Percentiles rank a stretch among this genome's conserved stretches.
Evolutionary conservation across 1,284 basidiomycete genomes (phyloP).

Genomic region (Heliocybe sulcata): DNA sequence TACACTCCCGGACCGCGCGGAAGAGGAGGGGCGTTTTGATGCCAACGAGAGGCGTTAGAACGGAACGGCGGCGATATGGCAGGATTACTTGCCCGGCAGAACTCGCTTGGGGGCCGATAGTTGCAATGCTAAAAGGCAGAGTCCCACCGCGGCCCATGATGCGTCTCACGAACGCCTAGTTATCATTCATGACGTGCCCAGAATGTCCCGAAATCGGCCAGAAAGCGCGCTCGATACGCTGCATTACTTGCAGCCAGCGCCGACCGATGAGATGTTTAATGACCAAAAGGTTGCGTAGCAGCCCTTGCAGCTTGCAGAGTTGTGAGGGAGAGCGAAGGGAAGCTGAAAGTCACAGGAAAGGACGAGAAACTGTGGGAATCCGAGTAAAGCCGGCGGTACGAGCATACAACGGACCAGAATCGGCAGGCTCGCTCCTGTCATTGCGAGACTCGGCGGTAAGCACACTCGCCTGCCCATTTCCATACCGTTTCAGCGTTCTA

Average conservation of each 20-base stretch:
- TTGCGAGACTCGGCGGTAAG: neutral
- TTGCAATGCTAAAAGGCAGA: neutral
- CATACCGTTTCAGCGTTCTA: neutral
- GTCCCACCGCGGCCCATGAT: neutral
- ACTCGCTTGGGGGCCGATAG: neutral
- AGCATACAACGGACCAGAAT: neutral
- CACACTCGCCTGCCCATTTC: conserved; percentile 1
- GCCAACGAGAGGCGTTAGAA: neutral
- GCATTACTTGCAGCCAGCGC: too few species aligned
- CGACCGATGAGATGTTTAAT: too few species aligned
- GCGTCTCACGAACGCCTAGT: neutral
- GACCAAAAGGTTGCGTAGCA: too few species aligned
- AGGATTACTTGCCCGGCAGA: neutral
- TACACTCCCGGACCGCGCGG: neutral
- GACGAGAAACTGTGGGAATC: neutral
- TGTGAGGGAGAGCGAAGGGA: too few species aligned
- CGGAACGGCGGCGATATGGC: neutral
- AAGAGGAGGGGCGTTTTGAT: neutral
- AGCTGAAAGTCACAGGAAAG: too few species aligned
- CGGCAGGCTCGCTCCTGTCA: neutral
- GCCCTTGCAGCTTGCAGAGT: too few species aligned
- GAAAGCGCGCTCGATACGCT: neutral
- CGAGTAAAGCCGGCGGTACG: neutral
- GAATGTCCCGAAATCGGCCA: neutral
- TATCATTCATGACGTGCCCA: neutral